Evolutionary conservation across 1,284 basidiomycete species (phyloP).

Genomic region (Ustilago lituana): DNA sequence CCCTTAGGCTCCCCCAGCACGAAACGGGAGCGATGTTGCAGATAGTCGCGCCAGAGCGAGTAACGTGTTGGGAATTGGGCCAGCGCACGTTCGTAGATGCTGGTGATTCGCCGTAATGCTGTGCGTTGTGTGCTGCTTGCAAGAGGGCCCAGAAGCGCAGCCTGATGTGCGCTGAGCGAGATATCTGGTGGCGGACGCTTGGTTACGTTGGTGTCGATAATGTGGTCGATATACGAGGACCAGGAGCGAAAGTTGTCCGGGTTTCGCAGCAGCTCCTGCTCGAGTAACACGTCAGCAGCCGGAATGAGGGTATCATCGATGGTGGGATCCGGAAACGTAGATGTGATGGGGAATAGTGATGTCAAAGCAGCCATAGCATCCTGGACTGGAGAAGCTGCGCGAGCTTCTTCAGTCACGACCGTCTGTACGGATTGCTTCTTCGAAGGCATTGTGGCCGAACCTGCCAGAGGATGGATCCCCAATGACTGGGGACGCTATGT

Average conservation of each 20-base stretch:
- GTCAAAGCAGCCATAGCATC: constrained; percentile 21
- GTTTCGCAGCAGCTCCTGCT: constrained; percentile 95
- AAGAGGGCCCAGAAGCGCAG: constrained; percentile 71
- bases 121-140: constrained; percentile 78
- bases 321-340: constrained; percentile 82
- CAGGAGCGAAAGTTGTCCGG: constrained; percentile 89
- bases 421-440: constrained; percentile 22
- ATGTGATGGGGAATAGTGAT: constrained; percentile 78
- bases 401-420: constrained; percentile 1
- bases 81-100: constrained; percentile 91
- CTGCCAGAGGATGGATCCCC: background rate
- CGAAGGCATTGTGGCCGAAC: constrained; percentile 16
- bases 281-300: constrained; percentile 81
- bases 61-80: constrained; percentile 87
- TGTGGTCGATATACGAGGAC: constrained; percentile 84
- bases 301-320: constrained; percentile 81
- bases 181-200: constrained; percentile 68
- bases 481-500: background rate
- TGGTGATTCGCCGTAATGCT: constrained; percentile 82
- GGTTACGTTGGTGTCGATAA: constrained; percentile 74
- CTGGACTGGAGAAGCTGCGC: constrained; percentile 6
- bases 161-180: constrained; percentile 68
- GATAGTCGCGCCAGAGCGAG: constrained; percentile 94
- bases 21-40: constrained; percentile 82
- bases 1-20: constrained; percentile 78